Evolutionary conservation across 345 rosid species (phyloP), one percentile per base, ranked within the genome.

Genomic region (Gossypium anomalum): DNA sequence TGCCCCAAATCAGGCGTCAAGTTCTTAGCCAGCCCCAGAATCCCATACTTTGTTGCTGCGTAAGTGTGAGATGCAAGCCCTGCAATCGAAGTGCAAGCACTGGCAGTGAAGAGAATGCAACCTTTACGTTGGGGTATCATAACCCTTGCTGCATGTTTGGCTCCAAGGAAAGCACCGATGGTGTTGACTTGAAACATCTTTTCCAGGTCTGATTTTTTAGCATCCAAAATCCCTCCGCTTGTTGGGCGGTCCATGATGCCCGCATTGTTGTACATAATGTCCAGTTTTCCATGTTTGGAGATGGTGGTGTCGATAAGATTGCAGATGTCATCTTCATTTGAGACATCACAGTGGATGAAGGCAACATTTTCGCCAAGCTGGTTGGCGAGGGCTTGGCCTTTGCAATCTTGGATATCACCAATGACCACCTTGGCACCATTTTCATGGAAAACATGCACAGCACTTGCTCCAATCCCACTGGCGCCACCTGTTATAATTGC

Each of bases 401-500:
- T 20, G 1, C 58, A 45, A 13, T 85, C 86, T 64, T 78, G 84
- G 67, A 85, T 53, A 65, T 85, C 86, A 1, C 86, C 87, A 1
- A 85, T 71, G 43, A 85, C 80, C 48, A 87, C 80, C 22, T 74
- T 83, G 71, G 87, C 86, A 1, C 87, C 84, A 20, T 83, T 73
- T 72, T 80, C 77, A 12, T 69, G 77, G 75, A 85, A 83, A 53
- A 80, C 41, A 2, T 64, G 52, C 0, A 27, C 86, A 1, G 87
- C 11, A 15, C 78, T 58, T 23, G 76, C 83, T 58, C 90, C 88
- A 0, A 87, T 83, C 16, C 88, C 86, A 62, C 82, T 82, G 1
- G 85, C 85, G 2, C 83, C 88, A 0, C 90, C 85, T 0, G 88
- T 87, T 51, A 83, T 74, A 8, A 85, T 79, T 4, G 84, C 85